A percentile compares a stretch with the other conserved stretches of the same genome.
These are phyloP conservation scores for Amoebophrya sp. DNA, from an alignment of 169 alveolate genomes.

Conservation along the genomic window DNA sequence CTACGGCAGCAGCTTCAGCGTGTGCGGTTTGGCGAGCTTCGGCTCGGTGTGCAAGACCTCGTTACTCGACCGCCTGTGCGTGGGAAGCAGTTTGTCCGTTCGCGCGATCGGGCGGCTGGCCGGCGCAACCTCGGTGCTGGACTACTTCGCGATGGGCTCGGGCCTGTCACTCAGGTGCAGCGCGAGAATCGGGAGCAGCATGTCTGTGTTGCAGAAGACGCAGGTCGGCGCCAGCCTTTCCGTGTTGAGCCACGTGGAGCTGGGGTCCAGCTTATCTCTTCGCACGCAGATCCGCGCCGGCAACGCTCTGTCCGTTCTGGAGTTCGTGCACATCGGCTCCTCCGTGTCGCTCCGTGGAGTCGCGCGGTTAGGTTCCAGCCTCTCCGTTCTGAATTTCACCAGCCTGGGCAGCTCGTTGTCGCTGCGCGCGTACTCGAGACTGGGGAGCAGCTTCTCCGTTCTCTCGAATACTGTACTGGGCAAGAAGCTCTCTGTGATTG, in stretches of 20 bases:
- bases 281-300: not conserved
- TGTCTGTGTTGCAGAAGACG: not conserved
- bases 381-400: no score
- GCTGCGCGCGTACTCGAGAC: not conserved
- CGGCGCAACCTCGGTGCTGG: not conserved
- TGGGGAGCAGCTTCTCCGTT: not conserved
- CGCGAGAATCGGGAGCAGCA: not conserved
- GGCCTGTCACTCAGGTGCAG: not conserved
- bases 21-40: not conserved
- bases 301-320: not conserved
- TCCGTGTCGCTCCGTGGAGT: no score
- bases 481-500: not conserved
- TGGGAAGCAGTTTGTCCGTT: not conserved
- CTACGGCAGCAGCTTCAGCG: not conserved
- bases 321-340: not conserved
- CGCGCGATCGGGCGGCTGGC: not conserved
- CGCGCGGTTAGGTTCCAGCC: no score
- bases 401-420: no score
- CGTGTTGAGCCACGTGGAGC: not conserved
- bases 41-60: conserved; percentile 5
- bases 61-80: not conserved
- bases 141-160: not conserved
- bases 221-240: not conserved
- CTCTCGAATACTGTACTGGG: not conserved
- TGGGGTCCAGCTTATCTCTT: not conserved